Conservation (phyloP, 176 grass and related monocot genomes). For the Calamus simplicifolius region DNA sequence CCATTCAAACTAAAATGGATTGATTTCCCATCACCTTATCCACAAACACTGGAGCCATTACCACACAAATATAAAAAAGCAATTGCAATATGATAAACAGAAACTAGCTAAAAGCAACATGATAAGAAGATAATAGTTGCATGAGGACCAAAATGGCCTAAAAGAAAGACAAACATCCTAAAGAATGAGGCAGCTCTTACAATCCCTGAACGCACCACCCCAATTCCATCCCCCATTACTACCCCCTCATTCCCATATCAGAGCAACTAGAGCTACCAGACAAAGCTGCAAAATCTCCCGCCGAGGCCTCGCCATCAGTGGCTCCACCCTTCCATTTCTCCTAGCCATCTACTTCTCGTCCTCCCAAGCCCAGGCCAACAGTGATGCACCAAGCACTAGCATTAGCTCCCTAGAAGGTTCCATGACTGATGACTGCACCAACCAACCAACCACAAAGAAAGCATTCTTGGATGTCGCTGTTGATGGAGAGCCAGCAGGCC, state of each 20-base stretch:
- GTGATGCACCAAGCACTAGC: neutral
- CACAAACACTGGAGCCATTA: too few relatives aligned
- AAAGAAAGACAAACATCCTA: constrained; percentile 1
- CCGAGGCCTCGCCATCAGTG: constrained; percentile 31
- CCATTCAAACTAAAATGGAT: too few relatives aligned
- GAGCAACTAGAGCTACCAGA: neutral
- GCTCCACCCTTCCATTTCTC: constrained; percentile 27
- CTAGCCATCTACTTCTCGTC: constrained; percentile 6
- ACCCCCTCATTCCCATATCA: constrained; percentile 21
- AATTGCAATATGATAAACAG: too few relatives aligned
- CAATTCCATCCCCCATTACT: constrained; percentile 1
- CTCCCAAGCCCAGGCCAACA: constrained; percentile 14
- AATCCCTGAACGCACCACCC: constrained; percentile 9
- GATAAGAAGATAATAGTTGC: too few relatives aligned
- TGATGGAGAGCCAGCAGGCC: constrained; percentile 67
- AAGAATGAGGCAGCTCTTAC: constrained; percentile 14
- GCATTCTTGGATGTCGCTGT: constrained; percentile 86
- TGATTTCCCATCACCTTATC: too few relatives aligned
- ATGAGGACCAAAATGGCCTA: too few relatives aligned
- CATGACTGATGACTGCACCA: constrained; percentile 8
- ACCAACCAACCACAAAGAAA: constrained; percentile 21
- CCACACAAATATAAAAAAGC: too few relatives aligned
- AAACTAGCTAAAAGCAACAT: too few relatives aligned
- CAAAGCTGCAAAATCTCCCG: constrained; percentile 33
- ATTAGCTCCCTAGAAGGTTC: constrained; percentile 14